Conservation (phyloP, 2,329 filamentous ascomycete species). For the Fusarium sacchari region DNA sequence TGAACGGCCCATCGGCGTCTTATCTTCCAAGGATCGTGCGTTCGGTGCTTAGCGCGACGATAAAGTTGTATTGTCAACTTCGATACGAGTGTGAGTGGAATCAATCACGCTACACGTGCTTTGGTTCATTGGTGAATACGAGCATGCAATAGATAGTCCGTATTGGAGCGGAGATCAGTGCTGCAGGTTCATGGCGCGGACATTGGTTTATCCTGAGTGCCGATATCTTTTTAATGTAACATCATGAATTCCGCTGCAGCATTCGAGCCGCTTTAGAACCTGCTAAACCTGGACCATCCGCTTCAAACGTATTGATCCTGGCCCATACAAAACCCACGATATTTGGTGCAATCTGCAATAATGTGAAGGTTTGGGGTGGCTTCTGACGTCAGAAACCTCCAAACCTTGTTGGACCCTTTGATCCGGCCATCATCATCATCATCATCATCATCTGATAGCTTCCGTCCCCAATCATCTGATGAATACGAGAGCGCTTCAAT, state of each 20-base stretch:
- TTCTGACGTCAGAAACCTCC: background rate
- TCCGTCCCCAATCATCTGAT: background rate
- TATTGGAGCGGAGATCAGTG: background rate
- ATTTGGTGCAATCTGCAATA: rapidly evolving
- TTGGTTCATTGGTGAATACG: rapidly evolving
- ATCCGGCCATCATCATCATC: background rate
- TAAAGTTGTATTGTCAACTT: background rate
- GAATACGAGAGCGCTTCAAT: background rate
- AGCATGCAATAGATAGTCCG: background rate
- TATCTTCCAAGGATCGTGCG: background rate
- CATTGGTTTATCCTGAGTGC: background rate
- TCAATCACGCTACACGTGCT: background rate
- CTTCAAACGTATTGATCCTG: rapidly evolving
- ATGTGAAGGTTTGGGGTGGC: background rate
- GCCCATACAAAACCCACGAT: rapidly evolving
- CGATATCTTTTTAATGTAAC: background rate
- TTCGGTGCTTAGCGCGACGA: too few relatives aligned
- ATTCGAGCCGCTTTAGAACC: background rate
- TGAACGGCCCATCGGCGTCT: too few relatives aligned
- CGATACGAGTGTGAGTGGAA: background rate
- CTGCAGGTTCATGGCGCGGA: background rate
- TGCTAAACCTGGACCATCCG: background rate
- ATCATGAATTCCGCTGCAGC: background rate
- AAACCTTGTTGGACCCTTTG: background rate
- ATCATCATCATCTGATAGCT: background rate